Evolutionary conservation across 768 basidiomycete genomes (phyloP).

Genomic region (Mrakia hoshinonis): DNA sequence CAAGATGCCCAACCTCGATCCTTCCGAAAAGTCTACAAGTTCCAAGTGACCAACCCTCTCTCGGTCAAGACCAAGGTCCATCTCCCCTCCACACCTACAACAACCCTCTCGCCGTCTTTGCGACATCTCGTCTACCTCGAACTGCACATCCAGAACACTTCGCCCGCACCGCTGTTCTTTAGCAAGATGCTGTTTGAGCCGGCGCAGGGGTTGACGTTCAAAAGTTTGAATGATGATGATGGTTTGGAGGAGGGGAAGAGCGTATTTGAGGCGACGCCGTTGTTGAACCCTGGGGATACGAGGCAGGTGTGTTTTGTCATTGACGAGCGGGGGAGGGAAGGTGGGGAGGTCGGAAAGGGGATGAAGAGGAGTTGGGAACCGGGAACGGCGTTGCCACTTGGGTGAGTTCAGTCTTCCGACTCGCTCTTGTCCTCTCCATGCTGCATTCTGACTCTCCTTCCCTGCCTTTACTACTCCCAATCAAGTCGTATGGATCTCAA

Average conservation of each 20-base stretch:
- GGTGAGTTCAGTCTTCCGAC: constrained; percentile 37
- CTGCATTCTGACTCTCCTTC: background rate
- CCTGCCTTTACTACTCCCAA: background rate
- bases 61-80: constrained; percentile 95
- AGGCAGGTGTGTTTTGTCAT: constrained; percentile 84
- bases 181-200: constrained; percentile 73
- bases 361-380: constrained; percentile 46
- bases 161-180: constrained; percentile 65
- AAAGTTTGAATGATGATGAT: constrained; percentile 25
- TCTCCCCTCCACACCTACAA: constrained; percentile 60
- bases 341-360: constrained; percentile 29
- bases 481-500: constrained; percentile 61
- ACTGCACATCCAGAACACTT: constrained; percentile 83
- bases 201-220: constrained; percentile 50
- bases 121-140: constrained; percentile 83
- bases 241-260: constrained; percentile 35
- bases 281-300: constrained; percentile 74
- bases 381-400: constrained; percentile 67
- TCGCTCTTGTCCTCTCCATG: background rate
- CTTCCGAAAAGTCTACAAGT: constrained; percentile 80
- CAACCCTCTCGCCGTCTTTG: constrained; percentile 54
- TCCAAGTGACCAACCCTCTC: constrained; percentile 81
- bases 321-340: constrained; percentile 29
- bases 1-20: constrained; percentile 48
- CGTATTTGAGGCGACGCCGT: constrained; percentile 56